Evolutionary conservation across 2,329 filamentous ascomycete genomes (phyloP).

Genomic region (Delphinella strobiligena): DNA sequence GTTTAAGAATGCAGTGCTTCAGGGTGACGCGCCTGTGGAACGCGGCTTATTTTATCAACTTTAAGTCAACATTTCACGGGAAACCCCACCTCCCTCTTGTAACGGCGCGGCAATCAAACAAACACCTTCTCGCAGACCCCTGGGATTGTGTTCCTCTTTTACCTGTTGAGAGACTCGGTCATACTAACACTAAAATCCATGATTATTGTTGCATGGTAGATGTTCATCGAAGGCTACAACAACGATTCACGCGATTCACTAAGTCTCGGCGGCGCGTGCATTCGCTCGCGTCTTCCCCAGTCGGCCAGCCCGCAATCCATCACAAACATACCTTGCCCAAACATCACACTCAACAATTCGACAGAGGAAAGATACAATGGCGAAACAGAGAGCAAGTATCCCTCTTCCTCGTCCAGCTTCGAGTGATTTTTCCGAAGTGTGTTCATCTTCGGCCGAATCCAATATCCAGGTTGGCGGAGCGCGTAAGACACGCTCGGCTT

Average conservation of each 20-base stretch:
- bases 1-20: background rate
- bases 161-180: too few relatives aligned
- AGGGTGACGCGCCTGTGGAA: background rate
- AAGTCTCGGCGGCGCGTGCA: constrained; percentile 3
- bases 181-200: too few relatives aligned
- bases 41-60: background rate
- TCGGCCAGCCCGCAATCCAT: constrained; percentile 16
- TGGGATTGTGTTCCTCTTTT: background rate
- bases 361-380: constrained; percentile 9
- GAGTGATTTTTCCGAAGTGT: constrained; percentile 26
- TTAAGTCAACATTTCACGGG: background rate
- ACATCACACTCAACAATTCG: background rate
- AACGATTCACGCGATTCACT: background rate
- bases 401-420: constrained; percentile 1
- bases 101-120: background rate
- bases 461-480: constrained; percentile 27
- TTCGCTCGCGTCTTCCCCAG: constrained; percentile 6
- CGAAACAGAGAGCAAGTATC: constrained; percentile 5
- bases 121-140: background rate
- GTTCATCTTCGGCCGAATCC: constrained; percentile 29
- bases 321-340: constrained; percentile 11
- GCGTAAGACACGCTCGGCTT: constrained; percentile 17
- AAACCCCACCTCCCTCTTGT: background rate
- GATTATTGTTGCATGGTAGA: too few relatives aligned
- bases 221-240: background rate